Evolutionary conservation across 139 green algal genomes (phyloP).

Genomic region (Chlorella sp.): DNA sequence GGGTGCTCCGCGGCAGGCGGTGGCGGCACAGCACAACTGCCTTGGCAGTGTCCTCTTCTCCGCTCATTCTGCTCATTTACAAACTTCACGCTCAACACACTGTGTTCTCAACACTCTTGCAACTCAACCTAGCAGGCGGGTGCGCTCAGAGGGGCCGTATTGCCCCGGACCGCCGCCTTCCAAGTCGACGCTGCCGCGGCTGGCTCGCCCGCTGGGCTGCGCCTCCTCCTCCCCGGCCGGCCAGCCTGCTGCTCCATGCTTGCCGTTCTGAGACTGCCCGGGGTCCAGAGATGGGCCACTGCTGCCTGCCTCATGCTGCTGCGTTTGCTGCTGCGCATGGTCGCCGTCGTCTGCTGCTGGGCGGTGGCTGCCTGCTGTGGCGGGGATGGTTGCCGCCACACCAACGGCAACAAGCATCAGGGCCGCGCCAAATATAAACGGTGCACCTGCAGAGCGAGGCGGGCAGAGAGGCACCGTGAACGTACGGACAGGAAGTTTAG

Average conservation of each 20-base stretch:
- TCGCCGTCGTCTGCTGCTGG: conserved; percentile 22
- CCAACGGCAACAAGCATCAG: conserved; percentile 50
- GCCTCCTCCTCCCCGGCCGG: too few relatives aligned
- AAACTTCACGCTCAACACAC: too few relatives aligned
- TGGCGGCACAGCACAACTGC: too few relatives aligned
- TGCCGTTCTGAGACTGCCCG: background rate
- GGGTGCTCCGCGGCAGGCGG: too few relatives aligned
- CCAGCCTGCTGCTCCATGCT: background rate
- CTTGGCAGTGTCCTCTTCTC: too few relatives aligned
- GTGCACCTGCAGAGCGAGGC: background rate
- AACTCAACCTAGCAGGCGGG: background rate
- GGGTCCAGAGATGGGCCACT: too few relatives aligned
- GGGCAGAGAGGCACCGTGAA: background rate
- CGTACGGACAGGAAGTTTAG: too few relatives aligned
- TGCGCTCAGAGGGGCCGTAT: background rate
- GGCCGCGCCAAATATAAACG: conserved; percentile 39
- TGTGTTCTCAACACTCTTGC: too few relatives aligned
- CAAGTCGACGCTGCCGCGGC: background rate
- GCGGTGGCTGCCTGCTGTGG: background rate
- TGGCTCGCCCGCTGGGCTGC: too few relatives aligned
- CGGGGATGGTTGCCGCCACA: conserved; percentile 48
- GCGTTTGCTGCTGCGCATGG: background rate
- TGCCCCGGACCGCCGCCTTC: background rate
- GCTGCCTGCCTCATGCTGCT: background rate
- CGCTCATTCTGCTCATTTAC: too few relatives aligned